Evolutionary conservation across 371 early-diverging fungal species (phyloP).

Genomic region (Vairimorpha apis): DNA sequence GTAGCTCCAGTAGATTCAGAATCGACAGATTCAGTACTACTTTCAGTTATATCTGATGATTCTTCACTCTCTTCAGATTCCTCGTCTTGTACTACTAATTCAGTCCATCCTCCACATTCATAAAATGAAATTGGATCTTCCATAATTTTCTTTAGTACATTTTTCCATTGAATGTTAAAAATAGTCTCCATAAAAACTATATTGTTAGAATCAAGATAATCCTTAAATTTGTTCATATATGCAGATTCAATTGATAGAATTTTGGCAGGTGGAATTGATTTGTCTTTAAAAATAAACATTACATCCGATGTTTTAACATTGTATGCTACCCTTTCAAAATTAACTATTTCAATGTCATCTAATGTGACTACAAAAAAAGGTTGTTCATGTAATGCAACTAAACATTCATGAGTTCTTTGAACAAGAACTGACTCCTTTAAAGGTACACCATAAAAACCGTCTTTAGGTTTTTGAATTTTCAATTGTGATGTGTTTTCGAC

Average conservation of each 20-base stretch:
- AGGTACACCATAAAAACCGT: conserved; percentile 90
- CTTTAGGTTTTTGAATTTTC: conserved; percentile 83
- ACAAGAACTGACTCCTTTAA: conserved; percentile 80
- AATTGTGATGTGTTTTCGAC: conserved; percentile 70
- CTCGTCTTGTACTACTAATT: conserved; percentile 64
- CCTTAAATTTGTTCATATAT: conserved; percentile 85
- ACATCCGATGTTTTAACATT: conserved; percentile 96
- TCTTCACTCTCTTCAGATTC: conserved; percentile 30
- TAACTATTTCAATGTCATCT: conserved; percentile 86
- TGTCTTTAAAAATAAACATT: conserved; percentile 93
- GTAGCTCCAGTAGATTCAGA: conserved; percentile 28
- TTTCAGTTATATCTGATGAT: conserved; percentile 32
- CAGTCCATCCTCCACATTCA: conserved; percentile 85
- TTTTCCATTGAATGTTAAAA: conserved; percentile 89
- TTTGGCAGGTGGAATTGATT: conserved; percentile 75
- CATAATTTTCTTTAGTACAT: conserved; percentile 93
- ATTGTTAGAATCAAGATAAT: conserved; percentile 92
- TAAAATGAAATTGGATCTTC: conserved; percentile 89
- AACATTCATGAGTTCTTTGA: conserved; percentile 88
- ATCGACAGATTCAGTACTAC: conserved; percentile 19
- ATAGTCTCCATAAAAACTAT: conserved; percentile 88
- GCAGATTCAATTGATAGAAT: conserved; percentile 88
- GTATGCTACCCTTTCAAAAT: conserved; percentile 91
- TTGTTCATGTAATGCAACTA: conserved; percentile 88
- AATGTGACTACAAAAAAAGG: conserved; percentile 87